These are phyloP conservation scores for Gossypium trilobum DNA, from an alignment of 441 rosid species.

Conservation along the genomic window DNA sequence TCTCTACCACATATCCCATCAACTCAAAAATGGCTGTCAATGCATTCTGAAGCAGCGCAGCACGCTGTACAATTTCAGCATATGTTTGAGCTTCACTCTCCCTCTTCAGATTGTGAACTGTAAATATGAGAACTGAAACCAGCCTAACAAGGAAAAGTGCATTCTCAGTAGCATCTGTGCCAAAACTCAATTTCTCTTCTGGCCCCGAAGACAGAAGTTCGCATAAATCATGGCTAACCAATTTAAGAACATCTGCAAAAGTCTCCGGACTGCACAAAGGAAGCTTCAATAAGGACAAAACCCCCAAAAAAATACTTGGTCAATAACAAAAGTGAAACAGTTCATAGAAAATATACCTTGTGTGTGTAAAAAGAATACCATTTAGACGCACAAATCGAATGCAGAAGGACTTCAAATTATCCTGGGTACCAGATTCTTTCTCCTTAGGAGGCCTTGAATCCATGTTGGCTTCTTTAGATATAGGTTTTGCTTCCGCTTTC, in stretches of 20 bases:
- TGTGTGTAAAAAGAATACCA: conserved; percentile 80
- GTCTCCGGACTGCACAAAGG: conserved; percentile 67
- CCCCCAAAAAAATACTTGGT: neutral
- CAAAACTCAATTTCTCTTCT: conserved; percentile 57
- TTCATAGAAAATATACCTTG: conserved; percentile 41
- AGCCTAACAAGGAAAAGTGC: conserved; percentile 62
- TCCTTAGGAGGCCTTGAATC: conserved; percentile 44
- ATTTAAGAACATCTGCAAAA: conserved; percentile 61
- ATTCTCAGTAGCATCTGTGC: conserved; percentile 53
- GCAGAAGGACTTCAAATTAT: conserved; percentile 49
- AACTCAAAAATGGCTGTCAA: conserved; percentile 64
- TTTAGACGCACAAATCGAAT: conserved; percentile 71
- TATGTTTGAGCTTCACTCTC: conserved; percentile 75
- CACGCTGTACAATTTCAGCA: conserved; percentile 86
- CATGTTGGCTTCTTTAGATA: conserved; percentile 35
- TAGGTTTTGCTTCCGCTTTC: conserved; percentile 38
- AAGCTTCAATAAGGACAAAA: neutral
- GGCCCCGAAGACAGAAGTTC: conserved; percentile 66
- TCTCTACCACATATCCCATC: conserved; percentile 48
- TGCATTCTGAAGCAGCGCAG: conserved; percentile 72
- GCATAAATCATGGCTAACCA: conserved; percentile 46
- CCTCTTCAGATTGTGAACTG: conserved; percentile 57
- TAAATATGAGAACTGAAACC: conserved; percentile 57
- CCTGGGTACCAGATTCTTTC: conserved; percentile 32
- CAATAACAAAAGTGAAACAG: neutral